Base-by-base conservation (phyloP, 139 green algal genomes). In the Volvox africanus region DNA sequence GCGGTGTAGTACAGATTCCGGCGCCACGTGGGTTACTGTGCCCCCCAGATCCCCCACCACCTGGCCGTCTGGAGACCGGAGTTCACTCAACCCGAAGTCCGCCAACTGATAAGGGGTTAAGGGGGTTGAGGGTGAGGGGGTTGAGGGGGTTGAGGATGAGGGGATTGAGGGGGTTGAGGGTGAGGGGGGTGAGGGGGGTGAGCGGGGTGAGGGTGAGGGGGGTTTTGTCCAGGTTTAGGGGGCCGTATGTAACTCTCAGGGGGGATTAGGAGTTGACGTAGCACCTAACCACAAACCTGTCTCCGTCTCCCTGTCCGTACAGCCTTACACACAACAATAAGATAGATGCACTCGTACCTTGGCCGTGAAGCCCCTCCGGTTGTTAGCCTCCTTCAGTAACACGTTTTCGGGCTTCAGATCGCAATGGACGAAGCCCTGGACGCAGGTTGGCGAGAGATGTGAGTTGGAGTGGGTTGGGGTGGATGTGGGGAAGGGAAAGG, bases 381-480 rank as follows among this genome's bases (percentile, higher is more conserved):
- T 81, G 69, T 82, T 69, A 21, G 84, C 84, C 62, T 86, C 87
- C 85, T 97, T 97, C 33, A 99, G 94, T 86, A 99, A 90, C 88
- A 99, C 97, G 69, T 89, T 89, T 71, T 89, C 84, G 14, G 97
- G 97, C 93, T 99, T 99, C 22, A 99, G 92, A 90, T 99, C 97
- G 82, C 96, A 96, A 92, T 99, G 97, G 65, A 99, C 97, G 67
- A 99, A 93, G n/a, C 92, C 93, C 32, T 98, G 50, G 77, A 24
- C 9, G 44, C 44, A 9, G 44, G 44, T 55, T 55, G 5, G 44
- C 44, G 44, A n/a, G n/a, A n/a, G n/a, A 14, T 9, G 44, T 9
- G 44, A 9, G 44, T 55, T 14, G 9, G 44, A 14, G 44, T 14
- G 44, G 44, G 44, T 55, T 55, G 44, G 44, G 44, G 44, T 55